Base-by-base conservation (phyloP, 441 rosid genomes). In the Macaranga tanarius region DNA sequence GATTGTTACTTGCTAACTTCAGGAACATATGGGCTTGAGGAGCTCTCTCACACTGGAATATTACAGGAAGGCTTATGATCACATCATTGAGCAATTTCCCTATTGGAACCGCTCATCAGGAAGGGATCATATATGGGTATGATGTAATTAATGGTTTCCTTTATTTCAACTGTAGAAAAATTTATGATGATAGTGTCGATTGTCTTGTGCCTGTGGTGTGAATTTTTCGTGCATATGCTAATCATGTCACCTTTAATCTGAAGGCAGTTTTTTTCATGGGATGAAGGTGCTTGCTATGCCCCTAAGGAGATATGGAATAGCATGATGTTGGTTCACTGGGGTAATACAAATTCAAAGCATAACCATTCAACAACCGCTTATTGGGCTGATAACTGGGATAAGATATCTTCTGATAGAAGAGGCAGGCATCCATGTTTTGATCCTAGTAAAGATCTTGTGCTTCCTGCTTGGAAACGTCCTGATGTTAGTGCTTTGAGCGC, bases 271-370 rank as follows among this genome's bases (percentile, higher is more conserved):
- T 95, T 95, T 84, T 91, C 99, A 71, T 95, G 97, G 97, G 97
- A 95, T 85, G 97, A 95, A 88, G 97, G 97, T 87, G 97, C 99
- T 85, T 95, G 99, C 86, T 92, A 91, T 88, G 97, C 99, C 77
- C 99, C 99, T n/a, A 95, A 92, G 86, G 97, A 95, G 88, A 92
- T 95, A 82, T 95, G 99, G 99, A 90, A 86, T 75, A 92, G 99
- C 82, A 92, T 87, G 95, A 92, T 92, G 97, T 74, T 95, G 77
- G 97, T 91, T 83, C 99, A 95, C 73, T 95, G 99, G 99, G 99
- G 99, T 56, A 95, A 95, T 83, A 91, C 97, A 13, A 92, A 92
- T 79, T 84, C 96, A 64, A 95, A 92, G 91, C 97, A 95, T 59
- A 92, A 92, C 55, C 87, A 84, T 71, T 92, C 99, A 0, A 95